These are phyloP conservation scores for Vaccinium macrocarpon DNA, from an alignment of 148 eudicot genomes.

Conservation along the genomic window DNA sequence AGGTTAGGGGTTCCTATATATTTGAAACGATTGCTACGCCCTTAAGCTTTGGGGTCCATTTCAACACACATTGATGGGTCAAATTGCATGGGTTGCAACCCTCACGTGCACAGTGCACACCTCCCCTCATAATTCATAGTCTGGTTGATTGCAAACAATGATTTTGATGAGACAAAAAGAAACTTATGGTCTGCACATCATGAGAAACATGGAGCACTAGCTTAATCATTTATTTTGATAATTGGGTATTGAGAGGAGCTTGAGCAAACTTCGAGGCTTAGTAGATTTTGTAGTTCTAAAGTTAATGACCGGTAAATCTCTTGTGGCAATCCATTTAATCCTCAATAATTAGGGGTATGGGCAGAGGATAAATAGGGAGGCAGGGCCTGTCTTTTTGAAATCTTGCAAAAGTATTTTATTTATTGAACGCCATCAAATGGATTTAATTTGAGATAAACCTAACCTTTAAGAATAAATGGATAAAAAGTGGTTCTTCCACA, in stretches of 20 bases:
- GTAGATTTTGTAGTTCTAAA: too few species aligned
- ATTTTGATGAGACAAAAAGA: not conserved
- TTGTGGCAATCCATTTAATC: too few species aligned
- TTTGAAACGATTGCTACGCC: not conserved
- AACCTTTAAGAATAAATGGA: too few species aligned
- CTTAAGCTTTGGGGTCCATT: not conserved
- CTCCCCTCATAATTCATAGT: not conserved
- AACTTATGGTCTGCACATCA: not conserved
- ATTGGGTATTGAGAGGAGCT: not conserved
- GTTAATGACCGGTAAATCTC: too few species aligned
- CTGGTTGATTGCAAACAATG: not conserved
- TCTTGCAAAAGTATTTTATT: too few species aligned
- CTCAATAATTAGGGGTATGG: too few species aligned
- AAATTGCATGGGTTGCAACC: not conserved
- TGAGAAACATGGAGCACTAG: not conserved
- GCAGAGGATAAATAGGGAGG: too few species aligned
- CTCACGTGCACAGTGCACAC: not conserved
- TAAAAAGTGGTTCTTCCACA: too few species aligned
- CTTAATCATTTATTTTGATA: not conserved
- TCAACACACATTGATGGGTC: not conserved
- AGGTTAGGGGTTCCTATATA: slow-evolving; percentile 9
- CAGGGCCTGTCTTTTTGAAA: too few species aligned
- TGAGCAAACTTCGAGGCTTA: not conserved
- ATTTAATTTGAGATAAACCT: too few species aligned
- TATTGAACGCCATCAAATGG: too few species aligned